Conservation (phyloP, 768 basidiomycete species). For the Panus rudis region DNA sequence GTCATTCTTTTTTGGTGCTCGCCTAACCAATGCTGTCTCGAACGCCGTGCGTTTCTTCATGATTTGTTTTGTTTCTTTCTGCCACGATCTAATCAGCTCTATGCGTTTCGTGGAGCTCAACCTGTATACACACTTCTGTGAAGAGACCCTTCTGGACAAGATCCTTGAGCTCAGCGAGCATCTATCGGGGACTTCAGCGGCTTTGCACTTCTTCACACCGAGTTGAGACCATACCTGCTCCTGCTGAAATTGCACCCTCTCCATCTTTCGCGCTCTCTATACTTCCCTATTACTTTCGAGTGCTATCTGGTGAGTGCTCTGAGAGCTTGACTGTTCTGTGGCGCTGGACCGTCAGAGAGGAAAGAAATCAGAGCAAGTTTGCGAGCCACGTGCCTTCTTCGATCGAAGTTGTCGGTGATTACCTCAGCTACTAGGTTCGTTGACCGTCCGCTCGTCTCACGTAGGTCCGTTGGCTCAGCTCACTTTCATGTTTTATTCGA, state of each 20-base stretch:
- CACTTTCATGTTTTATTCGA: too few relatives aligned
- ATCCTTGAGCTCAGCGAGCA: conserved; percentile 94
- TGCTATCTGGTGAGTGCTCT: too few relatives aligned
- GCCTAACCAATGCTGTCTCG: conserved; percentile 77
- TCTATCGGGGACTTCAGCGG: conserved; percentile 34
- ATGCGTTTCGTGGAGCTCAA: background rate
- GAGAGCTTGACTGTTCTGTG: too few relatives aligned
- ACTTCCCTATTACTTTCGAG: too few relatives aligned
- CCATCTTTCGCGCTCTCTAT: conserved; percentile 45
- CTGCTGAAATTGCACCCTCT: conserved; percentile 89
- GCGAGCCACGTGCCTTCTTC: too few relatives aligned
- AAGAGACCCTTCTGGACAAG: conserved; percentile 81
- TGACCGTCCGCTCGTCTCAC: too few relatives aligned
- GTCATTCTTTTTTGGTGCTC: conserved; percentile 80
- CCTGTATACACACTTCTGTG: conserved; percentile 48
- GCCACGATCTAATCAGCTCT: conserved; percentile 2
- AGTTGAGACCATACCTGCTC: conserved; percentile 55
- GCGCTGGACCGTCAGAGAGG: too few relatives aligned
- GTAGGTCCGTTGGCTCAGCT: too few relatives aligned
- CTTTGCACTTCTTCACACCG: background rate
- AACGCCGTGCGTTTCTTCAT: conserved; percentile 78
- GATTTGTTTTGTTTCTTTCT: conserved; percentile 81
- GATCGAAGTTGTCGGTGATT: too few relatives aligned
- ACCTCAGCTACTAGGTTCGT: too few relatives aligned
- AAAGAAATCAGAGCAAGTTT: too few relatives aligned